Evolutionary conservation across 176 grass and related monocot genomes (phyloP).

Genomic region (Oryza longistaminata): DNA sequence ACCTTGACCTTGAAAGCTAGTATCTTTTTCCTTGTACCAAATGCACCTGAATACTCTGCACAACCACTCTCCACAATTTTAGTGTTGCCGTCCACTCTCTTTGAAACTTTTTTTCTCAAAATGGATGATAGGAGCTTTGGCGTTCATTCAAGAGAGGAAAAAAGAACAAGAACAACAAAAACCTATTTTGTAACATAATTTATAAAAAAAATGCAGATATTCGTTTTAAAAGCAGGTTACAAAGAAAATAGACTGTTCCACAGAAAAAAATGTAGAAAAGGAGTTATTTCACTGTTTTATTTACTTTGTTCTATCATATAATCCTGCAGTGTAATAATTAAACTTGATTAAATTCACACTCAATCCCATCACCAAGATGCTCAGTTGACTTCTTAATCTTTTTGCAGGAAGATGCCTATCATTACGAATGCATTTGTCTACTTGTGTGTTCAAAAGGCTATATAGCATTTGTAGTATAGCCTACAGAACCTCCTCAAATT

Average conservation of each 20-base stretch:
- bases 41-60: too few relatives aligned
- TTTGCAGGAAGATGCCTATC: too few relatives aligned
- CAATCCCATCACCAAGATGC: too few relatives aligned
- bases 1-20: too few relatives aligned
- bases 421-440: too few relatives aligned
- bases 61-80: neutral
- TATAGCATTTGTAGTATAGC: neutral
- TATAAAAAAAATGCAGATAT: neutral
- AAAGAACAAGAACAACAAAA: neutral
- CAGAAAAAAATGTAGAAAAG: neutral
- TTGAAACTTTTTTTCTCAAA: neutral
- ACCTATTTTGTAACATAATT: neutral
- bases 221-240: neutral
- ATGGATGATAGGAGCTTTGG: too few relatives aligned
- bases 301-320: neutral
- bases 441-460: neutral
- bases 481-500: conserved; percentile 2
- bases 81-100: neutral
- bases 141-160: too few relatives aligned
- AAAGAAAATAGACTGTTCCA: neutral
- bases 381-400: too few relatives aligned
- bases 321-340: too few relatives aligned
- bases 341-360: too few relatives aligned
- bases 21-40: too few relatives aligned
- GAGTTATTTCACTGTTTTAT: neutral